Base-by-base conservation (phyloP, 2,329 filamentous ascomycete genomes). In the Xylariaceae sp. region DNA sequence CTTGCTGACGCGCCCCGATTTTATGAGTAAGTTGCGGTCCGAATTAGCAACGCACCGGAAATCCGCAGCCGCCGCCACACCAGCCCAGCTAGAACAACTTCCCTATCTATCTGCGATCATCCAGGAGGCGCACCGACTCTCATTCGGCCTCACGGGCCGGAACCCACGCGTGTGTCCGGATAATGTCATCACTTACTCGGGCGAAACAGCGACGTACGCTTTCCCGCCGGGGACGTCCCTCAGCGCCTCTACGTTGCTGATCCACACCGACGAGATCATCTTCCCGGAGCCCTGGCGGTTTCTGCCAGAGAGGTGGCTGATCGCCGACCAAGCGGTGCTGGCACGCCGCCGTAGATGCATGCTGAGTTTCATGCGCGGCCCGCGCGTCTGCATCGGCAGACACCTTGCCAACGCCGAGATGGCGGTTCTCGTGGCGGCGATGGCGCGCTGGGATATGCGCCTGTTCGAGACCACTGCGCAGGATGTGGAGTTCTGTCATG, bases 321-420 rank as follows among this genome's bases (percentile, higher is more conserved):
- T 33, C 5, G 12, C 34, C 17, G n/a, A n/a, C n/a, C n/a, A n/a
- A n/a, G n/a, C n/a, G n/a, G n/a, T n/a, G n/a, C n/a, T n/a, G n/a
- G n/a, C 40, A 7, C 56, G 40, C 21, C 56, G 56, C 39, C 44
- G 51, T 37, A 36, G 51, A 11, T 33, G 29, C 19, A 49, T 55
- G 56, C 44, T 59, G 7, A 51, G 44, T 14, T 60, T 60, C 47
- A 44, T 39, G 33, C 46, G 47, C 6, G 78, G 79, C 1, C 73
- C 73, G 4, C 66, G 78, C 12, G 65, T 65, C 9, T 80, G 78
- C 59, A 61, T 80, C 11, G 77, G 78, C 0, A 69, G 77, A 9
- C 75, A 74, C 45, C 67, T 75, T 11, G 69, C 71, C 1, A 63
- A 66, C 33, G 70, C 70, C 1, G 70, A 74, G 58, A 63, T 73